Conservation (phyloP, 2,329 filamentous ascomycete genomes). For the Fusarium paranaense region DNA sequence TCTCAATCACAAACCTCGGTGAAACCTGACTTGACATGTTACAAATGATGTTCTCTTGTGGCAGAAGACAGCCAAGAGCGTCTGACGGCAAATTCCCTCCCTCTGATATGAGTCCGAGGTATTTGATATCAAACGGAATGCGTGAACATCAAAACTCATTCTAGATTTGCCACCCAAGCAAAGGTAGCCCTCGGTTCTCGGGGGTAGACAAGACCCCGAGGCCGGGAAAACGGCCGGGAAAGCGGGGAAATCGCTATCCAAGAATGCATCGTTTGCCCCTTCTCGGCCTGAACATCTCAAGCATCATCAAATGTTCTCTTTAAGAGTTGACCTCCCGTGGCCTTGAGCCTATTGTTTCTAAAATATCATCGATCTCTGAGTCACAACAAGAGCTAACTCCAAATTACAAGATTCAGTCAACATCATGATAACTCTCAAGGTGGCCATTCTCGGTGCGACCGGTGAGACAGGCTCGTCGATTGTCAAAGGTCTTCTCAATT, state of each 20-base stretch:
- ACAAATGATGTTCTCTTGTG: no score
- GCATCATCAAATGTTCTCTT: neutral
- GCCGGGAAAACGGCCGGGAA: neutral
- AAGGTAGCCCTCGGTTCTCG: neutral
- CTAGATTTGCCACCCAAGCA: no score
- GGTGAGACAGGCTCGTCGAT: slow-evolving; percentile 56
- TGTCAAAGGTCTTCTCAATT: slow-evolving; percentile 51
- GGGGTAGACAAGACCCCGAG: neutral
- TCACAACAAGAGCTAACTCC: neutral
- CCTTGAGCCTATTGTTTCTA: neutral
- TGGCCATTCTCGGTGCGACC: slow-evolving; percentile 55
- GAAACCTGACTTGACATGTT: no score
- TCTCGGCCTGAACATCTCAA: no score
- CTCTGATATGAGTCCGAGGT: no score
- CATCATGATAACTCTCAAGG: slow-evolving; percentile 27
- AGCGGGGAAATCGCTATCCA: neutral
- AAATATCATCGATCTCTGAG: neutral
- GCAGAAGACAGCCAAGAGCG: no score
- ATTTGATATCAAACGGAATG: no score
- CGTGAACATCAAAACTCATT: no score
- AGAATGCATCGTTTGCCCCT: no score
- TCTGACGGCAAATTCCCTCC: no score
- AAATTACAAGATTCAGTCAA: neutral
- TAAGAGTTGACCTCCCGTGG: neutral
- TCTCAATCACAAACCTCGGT: no score